Percentiles rank a stretch among this genome's conserved stretches.
These are phyloP conservation scores for Exophiala aquamarina DNA, from an alignment of 2,329 filamentous ascomycete genomes.

Conservation along the genomic window DNA sequence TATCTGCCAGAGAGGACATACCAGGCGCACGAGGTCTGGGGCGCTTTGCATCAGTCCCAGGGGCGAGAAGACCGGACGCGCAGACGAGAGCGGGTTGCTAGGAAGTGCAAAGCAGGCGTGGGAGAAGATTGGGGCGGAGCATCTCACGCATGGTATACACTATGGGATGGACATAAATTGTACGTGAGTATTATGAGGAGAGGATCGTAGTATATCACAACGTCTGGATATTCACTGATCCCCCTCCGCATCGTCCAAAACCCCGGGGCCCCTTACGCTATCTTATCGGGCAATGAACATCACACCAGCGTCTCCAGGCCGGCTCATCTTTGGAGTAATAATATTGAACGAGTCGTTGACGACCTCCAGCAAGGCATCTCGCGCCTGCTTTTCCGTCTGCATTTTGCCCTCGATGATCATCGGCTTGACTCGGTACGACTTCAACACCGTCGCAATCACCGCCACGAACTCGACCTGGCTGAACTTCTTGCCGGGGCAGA, in stretches of 20 bases:
- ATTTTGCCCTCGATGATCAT: slow-evolving; percentile 12
- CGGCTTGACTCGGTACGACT: slow-evolving; percentile 12
- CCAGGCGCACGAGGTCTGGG: slow-evolving; percentile 5
- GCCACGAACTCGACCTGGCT: slow-evolving; percentile 40
- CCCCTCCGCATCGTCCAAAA: background rate
- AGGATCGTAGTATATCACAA: background rate
- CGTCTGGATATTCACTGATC: background rate
- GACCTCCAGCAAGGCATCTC: slow-evolving; percentile 13
- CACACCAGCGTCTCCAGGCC: slow-evolving; percentile 17
- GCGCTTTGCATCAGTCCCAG: background rate
- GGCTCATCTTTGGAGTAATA: slow-evolving; percentile 13
- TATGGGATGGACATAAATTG: slow-evolving; percentile 17
- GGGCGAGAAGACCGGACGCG: background rate
- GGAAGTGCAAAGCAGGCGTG: slow-evolving; percentile 11
- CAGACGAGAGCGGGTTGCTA: background rate
- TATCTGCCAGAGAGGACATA: slow-evolving; percentile 13
- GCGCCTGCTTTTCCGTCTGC: slow-evolving; percentile 13
- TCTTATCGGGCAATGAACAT: slow-evolving; percentile 14
- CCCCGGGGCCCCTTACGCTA: too few relatives aligned
- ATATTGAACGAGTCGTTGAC: slow-evolving; percentile 10
- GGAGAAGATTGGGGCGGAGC: slow-evolving; percentile 13
- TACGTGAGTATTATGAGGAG: slow-evolving; percentile 17
- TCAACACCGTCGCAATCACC: slow-evolving; percentile 27
- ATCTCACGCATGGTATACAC: slow-evolving; percentile 7
- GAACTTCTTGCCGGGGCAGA: slow-evolving; percentile 37